A percentile compares a stretch with the other conserved stretches of the same genome.
Evolutionary conservation across 371 early-diverging fungal species (phyloP).

Genomic region (Cokeromyces recurvatus): DNA sequence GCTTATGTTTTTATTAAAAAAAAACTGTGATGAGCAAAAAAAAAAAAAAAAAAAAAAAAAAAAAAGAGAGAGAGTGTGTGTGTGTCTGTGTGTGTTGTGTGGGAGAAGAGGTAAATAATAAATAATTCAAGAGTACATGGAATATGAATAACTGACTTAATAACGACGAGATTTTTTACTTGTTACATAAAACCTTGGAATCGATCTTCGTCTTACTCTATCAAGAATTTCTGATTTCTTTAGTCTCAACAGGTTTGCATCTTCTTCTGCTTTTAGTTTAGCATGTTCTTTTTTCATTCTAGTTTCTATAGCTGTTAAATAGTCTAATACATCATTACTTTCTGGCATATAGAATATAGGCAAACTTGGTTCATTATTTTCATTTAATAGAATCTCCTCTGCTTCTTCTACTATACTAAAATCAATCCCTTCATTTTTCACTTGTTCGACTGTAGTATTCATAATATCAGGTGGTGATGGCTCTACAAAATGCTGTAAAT

Average conservation of each 20-base stretch:
- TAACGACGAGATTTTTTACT: slow-evolving; percentile 13
- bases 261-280: slow-evolving; percentile 9
- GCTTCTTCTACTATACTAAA: too few relatives aligned
- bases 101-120: too few relatives aligned
- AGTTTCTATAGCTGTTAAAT: slow-evolving; percentile 27
- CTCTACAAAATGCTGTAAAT: slow-evolving; percentile 29
- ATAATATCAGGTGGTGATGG: slow-evolving; percentile 13
- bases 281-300: slow-evolving; percentile 19
- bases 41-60: too few relatives aligned
- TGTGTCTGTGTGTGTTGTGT: too few relatives aligned
- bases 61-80: too few relatives aligned
- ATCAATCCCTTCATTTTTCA: too few relatives aligned
- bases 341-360: slow-evolving; percentile 45
- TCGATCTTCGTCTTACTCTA: neutral
- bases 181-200: slow-evolving; percentile 4
- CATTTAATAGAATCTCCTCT: neutral
- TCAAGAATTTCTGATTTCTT: slow-evolving; percentile 11
- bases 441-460: neutral
- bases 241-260: slow-evolving; percentile 3
- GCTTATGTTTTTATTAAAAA: too few relatives aligned
- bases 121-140: neutral
- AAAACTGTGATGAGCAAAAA: too few relatives aligned
- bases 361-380: neutral
- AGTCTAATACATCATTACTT: slow-evolving; percentile 36
- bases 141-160: neutral